Conservation (phyloP, 2,329 filamentous ascomycete species). For the Fusarium sp. region DNA sequence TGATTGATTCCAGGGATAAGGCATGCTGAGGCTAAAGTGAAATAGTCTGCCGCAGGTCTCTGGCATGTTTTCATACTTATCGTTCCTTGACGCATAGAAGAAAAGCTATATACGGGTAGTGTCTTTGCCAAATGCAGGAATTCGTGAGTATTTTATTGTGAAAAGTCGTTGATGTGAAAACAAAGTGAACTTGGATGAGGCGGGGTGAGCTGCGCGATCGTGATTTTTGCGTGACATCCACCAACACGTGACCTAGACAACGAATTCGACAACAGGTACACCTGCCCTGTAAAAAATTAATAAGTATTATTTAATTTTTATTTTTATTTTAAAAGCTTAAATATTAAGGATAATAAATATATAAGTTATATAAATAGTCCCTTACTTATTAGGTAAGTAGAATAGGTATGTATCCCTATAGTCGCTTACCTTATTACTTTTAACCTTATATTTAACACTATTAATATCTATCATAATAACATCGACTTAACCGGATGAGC, state of each 20-base stretch:
- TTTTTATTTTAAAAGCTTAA: no score
- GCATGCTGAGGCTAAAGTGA: neutral
- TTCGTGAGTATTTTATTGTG: neutral
- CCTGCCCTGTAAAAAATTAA: no score
- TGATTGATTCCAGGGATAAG: neutral
- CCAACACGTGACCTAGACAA: slow-evolving; percentile 22
- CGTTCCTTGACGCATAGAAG: no score
- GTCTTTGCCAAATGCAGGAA: neutral
- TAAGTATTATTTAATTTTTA: no score
- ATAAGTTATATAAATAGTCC: no score
- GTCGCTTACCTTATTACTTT: neutral
- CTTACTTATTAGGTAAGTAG: no score
- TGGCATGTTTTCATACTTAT: neutral
- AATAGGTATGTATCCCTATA: neutral
- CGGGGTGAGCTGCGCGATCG: slow-evolving; percentile 21
- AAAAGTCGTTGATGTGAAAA: slow-evolving; percentile 7
- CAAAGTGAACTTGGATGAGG: neutral
- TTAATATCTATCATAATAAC: neutral
- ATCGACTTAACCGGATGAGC: neutral
- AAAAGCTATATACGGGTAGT: neutral
- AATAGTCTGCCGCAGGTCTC: neutral
- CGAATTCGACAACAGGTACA: neutral
- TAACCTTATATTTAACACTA: neutral
- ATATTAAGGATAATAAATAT: no score
- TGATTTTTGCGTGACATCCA: slow-evolving; percentile 4